Evolutionary conservation across 805 yeast species (phyloP).

Genomic region (Saturnispora silvae): DNA sequence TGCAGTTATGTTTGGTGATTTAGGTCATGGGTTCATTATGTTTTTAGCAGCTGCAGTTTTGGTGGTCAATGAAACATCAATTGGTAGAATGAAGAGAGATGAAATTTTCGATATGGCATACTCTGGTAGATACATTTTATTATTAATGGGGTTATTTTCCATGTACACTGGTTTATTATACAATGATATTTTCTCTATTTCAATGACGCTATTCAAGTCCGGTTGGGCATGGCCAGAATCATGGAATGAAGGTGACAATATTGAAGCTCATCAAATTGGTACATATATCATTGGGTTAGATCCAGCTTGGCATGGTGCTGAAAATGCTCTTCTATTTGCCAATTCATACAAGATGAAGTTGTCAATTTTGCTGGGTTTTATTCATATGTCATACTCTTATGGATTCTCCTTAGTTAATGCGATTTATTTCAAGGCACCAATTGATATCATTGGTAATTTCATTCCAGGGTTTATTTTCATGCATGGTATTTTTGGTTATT

Average conservation of each 20-base stretch:
- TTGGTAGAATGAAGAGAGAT: slow-evolving; percentile 50
- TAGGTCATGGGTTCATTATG: slow-evolving; percentile 66
- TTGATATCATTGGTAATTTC: slow-evolving; percentile 64
- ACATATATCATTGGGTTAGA: slow-evolving; percentile 57
- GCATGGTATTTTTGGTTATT: slow-evolving; percentile 69
- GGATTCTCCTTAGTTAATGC: slow-evolving; percentile 56
- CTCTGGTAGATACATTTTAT: slow-evolving; percentile 56
- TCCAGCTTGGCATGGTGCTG: slow-evolving; percentile 75
- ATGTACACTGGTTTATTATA: slow-evolving; percentile 67
- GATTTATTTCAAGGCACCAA: slow-evolving; percentile 42
- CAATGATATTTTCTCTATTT: slow-evolving; percentile 61
- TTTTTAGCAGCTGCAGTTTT: slow-evolving; percentile 43
- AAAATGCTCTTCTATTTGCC: slow-evolving; percentile 55
- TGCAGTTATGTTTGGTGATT: slow-evolving; percentile 77
- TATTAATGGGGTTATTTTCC: slow-evolving; percentile 63
- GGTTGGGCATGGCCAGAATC: slow-evolving; percentile 61
- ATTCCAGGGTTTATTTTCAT: slow-evolving; percentile 64
- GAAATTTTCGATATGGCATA: slow-evolving; percentile 74
- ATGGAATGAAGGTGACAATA: slow-evolving; percentile 38
- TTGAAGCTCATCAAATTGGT: slow-evolving; percentile 39
- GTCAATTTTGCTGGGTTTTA: slow-evolving; percentile 64
- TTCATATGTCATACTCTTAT: slow-evolving; percentile 65
- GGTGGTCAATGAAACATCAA: slow-evolving; percentile 42
- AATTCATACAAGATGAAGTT: slow-evolving; percentile 72
- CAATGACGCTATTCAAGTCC: slow-evolving; percentile 54